Conservation (phyloP, 257 asterid species). For the Nicotiana benthamiana region DNA sequence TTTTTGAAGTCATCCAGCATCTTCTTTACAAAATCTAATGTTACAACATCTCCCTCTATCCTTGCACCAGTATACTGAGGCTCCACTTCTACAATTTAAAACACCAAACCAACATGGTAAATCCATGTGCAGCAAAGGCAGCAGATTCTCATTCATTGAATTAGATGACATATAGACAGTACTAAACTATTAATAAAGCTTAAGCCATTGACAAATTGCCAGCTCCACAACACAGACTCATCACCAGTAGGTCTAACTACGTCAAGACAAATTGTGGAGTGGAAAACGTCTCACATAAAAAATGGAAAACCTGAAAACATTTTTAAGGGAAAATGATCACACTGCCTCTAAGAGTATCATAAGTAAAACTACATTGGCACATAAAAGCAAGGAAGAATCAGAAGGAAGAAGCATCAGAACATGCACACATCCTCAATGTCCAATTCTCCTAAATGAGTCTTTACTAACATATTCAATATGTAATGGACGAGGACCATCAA, state of each 20-base stretch:
- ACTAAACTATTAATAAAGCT: background rate
- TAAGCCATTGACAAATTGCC: background rate
- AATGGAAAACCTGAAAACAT: background rate
- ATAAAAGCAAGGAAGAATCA: background rate
- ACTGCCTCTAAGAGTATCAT: background rate
- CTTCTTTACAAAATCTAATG: conserved; percentile 83
- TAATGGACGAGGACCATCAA: background rate
- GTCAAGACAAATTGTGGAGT: background rate
- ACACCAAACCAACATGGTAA: conserved; percentile 17
- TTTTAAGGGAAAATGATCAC: background rate
- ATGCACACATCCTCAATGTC: background rate
- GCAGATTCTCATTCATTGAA: background rate
- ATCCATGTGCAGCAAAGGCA: background rate
- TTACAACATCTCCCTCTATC: conserved; percentile 82
- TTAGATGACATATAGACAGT: background rate
- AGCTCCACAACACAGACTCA: background rate
- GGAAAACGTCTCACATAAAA: background rate
- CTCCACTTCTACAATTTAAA: conserved; percentile 69
- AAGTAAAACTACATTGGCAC: background rate
- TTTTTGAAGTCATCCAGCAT: conserved; percentile 96
- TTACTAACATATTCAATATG: background rate
- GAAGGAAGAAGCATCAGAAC: background rate
- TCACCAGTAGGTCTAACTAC: background rate
- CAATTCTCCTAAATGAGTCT: background rate
- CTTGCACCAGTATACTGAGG: conserved; percentile 89